These are phyloP conservation scores for Fusarium kyushuense DNA, from an alignment of 2,329 filamentous ascomycete species.

Conservation along the genomic window DNA sequence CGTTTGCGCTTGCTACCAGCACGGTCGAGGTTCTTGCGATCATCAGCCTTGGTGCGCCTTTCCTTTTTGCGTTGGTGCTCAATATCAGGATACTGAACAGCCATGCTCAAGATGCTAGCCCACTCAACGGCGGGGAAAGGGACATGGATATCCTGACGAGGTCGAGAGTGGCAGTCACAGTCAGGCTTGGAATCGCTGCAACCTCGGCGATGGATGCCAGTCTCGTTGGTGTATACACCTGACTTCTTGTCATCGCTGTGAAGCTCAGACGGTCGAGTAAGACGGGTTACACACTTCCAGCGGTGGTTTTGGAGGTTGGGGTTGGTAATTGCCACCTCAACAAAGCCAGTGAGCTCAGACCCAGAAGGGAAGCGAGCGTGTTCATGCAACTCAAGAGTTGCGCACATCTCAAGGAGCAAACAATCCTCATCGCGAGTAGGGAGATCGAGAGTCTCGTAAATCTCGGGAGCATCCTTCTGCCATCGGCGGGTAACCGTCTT, in stretches of 20 bases:
- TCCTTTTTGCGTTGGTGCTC: constrained; percentile 56
- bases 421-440: constrained; percentile 63
- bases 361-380: constrained; percentile 68
- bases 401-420: constrained; percentile 72
- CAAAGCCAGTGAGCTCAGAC: constrained; percentile 70
- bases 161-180: constrained; percentile 64
- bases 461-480: constrained; percentile 69
- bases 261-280: constrained; percentile 69
- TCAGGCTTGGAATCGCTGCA: constrained; percentile 61
- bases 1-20: constrained; percentile 56
- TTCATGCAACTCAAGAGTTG: constrained; percentile 69
- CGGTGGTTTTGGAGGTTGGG: constrained; percentile 65
- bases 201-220: constrained; percentile 65
- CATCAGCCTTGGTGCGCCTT: constrained; percentile 52
- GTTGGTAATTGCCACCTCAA: constrained; percentile 69
- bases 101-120: constrained; percentile 69
- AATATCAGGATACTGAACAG: constrained; percentile 64
- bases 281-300: constrained; percentile 71
- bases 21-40: constrained; percentile 53
- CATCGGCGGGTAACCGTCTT: constrained; percentile 67
- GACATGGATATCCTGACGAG: constrained; percentile 64
- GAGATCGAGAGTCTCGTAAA: constrained; percentile 65
- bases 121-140: constrained; percentile 70
- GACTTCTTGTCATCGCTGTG: constrained; percentile 59
- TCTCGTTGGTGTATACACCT: constrained; percentile 63